Conservation (phyloP, 2,329 filamentous ascomycete genomes). For the Cercospora berteroae region DNA sequence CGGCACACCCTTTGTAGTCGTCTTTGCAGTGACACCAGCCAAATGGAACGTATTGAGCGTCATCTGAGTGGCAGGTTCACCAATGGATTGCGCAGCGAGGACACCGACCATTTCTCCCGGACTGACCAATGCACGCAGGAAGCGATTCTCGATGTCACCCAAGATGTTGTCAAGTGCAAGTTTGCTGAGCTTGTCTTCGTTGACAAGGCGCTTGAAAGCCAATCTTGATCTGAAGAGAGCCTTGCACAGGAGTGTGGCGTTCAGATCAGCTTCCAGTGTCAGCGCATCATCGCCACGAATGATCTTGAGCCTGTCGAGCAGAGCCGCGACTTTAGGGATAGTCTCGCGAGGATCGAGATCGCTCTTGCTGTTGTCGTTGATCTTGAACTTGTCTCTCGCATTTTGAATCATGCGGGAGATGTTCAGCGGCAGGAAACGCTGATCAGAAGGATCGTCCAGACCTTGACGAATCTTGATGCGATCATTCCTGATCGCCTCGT, state of each 20-base stretch:
- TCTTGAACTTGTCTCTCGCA: constrained; percentile 84
- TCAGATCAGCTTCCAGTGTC: constrained; percentile 81
- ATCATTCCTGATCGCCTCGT: constrained; percentile 71
- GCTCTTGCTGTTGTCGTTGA: constrained; percentile 80
- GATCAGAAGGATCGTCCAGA: constrained; percentile 72
- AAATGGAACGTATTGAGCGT: constrained; percentile 99
- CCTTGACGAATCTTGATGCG: constrained; percentile 71
- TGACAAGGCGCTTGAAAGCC: constrained; percentile 88
- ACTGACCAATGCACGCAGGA: constrained; percentile 78
- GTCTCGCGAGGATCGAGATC: constrained; percentile 87
- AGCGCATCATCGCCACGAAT: constrained; percentile 82
- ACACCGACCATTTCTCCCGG: constrained; percentile 99
- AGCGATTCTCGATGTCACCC: constrained; percentile 85
- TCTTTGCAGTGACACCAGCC: constrained; percentile 99
- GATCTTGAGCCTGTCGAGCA: constrained; percentile 76
- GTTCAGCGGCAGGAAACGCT: constrained; percentile 90
- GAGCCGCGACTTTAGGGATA: constrained; percentile 70
- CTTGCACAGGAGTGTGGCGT: constrained; percentile 89
- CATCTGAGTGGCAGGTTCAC: constrained; percentile 98
- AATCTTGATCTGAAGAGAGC: constrained; percentile 83
- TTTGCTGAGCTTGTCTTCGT: constrained; percentile 81
- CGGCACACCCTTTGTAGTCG: constrained; percentile 97
- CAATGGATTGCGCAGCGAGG: constrained; percentile 94
- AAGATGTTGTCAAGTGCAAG: constrained; percentile 89
- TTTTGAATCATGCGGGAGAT: constrained; percentile 86